Evolutionary conservation across 1,284 basidiomycete species (phyloP).

Genomic region (Butyriboletus appendiculatus): DNA sequence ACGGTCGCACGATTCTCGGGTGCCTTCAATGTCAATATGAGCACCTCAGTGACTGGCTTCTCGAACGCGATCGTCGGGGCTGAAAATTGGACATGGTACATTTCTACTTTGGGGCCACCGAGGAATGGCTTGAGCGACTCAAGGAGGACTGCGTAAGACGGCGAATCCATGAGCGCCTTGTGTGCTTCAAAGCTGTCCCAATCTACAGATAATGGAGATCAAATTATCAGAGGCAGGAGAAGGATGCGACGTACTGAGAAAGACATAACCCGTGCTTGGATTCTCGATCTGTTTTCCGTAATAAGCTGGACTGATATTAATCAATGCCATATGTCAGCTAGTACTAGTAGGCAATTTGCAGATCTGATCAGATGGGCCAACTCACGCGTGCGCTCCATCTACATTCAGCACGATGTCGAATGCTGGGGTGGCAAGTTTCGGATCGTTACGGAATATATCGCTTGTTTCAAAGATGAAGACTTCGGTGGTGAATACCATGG

Average conservation of each 20-base stretch:
- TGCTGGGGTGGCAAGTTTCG: constrained; percentile 3
- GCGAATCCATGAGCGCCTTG: constrained; percentile 7
- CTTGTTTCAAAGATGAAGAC: constrained; percentile 25
- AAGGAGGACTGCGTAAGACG: constrained; percentile 6
- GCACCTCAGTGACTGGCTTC: constrained; percentile 21
- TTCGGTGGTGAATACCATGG: constrained; percentile 22
- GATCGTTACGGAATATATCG: constrained; percentile 7
- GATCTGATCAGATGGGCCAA: neutral
- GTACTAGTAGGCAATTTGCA: too few species aligned
- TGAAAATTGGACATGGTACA: constrained; percentile 29
- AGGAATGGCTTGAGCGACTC: constrained; percentile 10
- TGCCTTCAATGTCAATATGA: constrained; percentile 23
- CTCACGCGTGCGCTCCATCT: constrained; percentile 20
- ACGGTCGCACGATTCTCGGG: constrained; percentile 21
- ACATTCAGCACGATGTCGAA: constrained; percentile 9
- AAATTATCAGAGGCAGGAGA: neutral
- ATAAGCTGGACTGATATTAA: constrained; percentile 22
- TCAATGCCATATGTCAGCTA: neutral
- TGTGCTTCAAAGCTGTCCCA: constrained; percentile 31
- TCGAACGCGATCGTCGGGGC: constrained; percentile 14
- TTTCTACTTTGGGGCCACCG: constrained; percentile 2
- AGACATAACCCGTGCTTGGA: constrained; percentile 9
- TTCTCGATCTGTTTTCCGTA: constrained; percentile 24
- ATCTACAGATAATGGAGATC: constrained; percentile 15
- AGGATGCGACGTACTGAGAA: constrained; percentile 23